Percentiles rank a stretch among this genome's conserved stretches.
Conservation (phyloP, 2,329 filamentous ascomycete genomes). For the Massarina eburnea region DNA sequence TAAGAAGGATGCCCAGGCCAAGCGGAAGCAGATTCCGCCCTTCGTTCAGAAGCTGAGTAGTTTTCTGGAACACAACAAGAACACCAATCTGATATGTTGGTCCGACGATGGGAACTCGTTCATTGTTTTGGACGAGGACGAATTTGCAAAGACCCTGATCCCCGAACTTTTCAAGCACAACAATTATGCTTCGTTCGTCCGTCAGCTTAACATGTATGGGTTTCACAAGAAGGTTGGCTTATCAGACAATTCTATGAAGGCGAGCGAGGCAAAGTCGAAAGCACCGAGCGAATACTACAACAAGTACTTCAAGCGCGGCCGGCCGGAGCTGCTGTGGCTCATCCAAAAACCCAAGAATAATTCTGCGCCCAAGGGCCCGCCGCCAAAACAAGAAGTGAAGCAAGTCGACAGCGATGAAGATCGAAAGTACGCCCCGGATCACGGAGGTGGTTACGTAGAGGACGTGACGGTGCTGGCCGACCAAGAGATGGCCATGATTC, state of each 20-base stretch:
- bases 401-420: constrained; percentile 73
- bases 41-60: constrained; percentile 98
- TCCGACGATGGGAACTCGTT: constrained; percentile 96
- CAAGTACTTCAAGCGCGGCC: constrained; percentile 89
- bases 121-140: constrained; percentile 94
- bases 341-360: constrained; percentile 88
- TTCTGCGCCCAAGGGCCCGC: constrained; percentile 45
- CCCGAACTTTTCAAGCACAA: constrained; percentile 79
- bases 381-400: constrained; percentile 55
- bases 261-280: constrained; percentile 95
- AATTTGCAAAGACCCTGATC: constrained; percentile 73
- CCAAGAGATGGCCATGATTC: constrained; percentile 55
- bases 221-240: constrained; percentile 64
- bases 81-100: constrained; percentile 95
- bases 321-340: constrained; percentile 90
- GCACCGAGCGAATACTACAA: constrained; percentile 98
- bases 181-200: constrained; percentile 76
- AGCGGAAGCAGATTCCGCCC: constrained; percentile 92
- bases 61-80: constrained; percentile 89
- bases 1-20: constrained; percentile 84
- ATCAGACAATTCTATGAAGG: constrained; percentile 96
- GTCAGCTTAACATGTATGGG: constrained; percentile 64
- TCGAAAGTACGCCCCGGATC: constrained; percentile 48
- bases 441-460: constrained; percentile 43
- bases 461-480: constrained; percentile 39